Base-by-base conservation (phyloP, 768 basidiomycete species). In the Boletus tomentosulus region DNA sequence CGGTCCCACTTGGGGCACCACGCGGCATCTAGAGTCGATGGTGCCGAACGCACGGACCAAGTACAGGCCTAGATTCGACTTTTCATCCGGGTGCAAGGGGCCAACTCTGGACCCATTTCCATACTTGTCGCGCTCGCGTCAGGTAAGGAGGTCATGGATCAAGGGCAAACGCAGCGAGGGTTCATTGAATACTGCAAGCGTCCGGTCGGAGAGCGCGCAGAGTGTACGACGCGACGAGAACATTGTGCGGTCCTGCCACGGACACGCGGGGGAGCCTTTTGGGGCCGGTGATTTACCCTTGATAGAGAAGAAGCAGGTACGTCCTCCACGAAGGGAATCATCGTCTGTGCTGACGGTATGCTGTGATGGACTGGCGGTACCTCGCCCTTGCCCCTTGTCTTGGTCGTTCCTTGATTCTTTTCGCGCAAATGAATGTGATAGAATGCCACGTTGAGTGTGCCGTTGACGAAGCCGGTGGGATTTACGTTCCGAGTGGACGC, bases 401-500 rank as follows among this genome's bases (percentile, higher is more conserved):
- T 39, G 13, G 13, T 15, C 35, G 35, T 37, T 16, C 35, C 27
- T 48, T 16, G 24, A 15, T 25, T 15, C 6, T 34, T 35, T 11
- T 46, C 53, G 56, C n/a, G 19, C 37, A 51, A 41, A 54, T 57
- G 54, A 48, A 56, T 31, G 7, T 2, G 13, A 50, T 28, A 71
- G 67, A 58, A 31, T n/a, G 57, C 60, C 57, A 63, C 64, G 62
- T 54, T 56, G 43, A 47, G 62, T 42, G 62, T 65, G 55, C 70
- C 64, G 62, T 62, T 72, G 53, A 81, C 80, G 48, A 74, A 74
- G 58, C 76, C 79, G 51, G 66, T 73, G 39, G 80, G 70, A 60
- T 84, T 84, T 71, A 76, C 73, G 48, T 84, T 84, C 62, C 74
- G 73, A 19, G 64, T 78, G 9, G 79, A 82, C 35, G 73, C 73